Evolutionary conservation across 2,329 filamentous ascomycete genomes (phyloP).

Genomic region (Claviceps pusilla): DNA sequence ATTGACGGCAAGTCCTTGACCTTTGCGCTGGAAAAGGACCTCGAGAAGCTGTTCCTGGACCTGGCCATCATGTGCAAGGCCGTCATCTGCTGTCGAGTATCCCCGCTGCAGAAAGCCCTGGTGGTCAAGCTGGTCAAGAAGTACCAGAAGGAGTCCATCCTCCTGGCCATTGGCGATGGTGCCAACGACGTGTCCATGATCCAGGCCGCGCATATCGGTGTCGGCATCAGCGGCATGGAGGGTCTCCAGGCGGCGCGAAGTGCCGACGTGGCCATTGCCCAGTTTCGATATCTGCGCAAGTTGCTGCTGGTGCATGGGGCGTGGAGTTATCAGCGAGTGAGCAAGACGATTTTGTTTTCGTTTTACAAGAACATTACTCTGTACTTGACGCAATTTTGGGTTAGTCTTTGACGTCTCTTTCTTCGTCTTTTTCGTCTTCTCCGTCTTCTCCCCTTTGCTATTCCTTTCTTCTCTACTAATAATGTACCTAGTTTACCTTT

Average conservation of each 20-base stretch:
- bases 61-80: constrained; percentile 93
- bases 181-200: constrained; percentile 99
- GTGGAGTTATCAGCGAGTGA: constrained; percentile 95
- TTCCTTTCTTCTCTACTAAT: not conserved
- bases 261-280: constrained; percentile 87
- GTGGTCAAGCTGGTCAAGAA: constrained; percentile 98
- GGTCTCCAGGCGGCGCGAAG: constrained; percentile 91
- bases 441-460: no score
- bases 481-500: constrained; percentile 60
- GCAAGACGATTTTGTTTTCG: constrained; percentile 93
- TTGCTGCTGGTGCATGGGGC: constrained; percentile 86
- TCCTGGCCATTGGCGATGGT: constrained; percentile 90
- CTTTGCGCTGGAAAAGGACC: constrained; percentile 78
- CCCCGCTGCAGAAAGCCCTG: constrained; percentile 87
- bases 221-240: constrained; percentile 93
- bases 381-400: constrained; percentile 99
- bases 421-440: not conserved
- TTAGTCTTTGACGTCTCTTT: constrained; percentile 28
- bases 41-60: constrained; percentile 88
- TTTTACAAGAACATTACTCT: constrained; percentile 99
- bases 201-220: constrained; percentile 91
- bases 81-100: constrained; percentile 96
- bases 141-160: constrained; percentile 71
- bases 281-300: constrained; percentile 91
- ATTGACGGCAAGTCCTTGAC: constrained; percentile 96